Percentiles rank a stretch among this genome's conserved stretches.
Evolutionary conservation across 1,139 yeast genomes (phyloP).

Genomic region (Neolecta irregularis): DNA sequence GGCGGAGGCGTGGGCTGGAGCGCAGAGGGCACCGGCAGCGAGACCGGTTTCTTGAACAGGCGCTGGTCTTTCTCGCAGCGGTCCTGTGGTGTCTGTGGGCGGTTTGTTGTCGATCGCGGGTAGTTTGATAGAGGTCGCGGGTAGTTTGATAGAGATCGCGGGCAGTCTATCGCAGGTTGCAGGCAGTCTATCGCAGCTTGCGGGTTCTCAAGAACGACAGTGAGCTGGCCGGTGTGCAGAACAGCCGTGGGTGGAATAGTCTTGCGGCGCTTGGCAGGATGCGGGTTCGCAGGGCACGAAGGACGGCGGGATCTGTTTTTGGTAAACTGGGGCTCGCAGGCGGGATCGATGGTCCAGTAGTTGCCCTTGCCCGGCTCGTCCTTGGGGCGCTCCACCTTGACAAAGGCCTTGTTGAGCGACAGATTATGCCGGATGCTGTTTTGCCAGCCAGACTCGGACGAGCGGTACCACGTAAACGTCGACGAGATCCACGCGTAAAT

Average conservation of each 20-base stretch:
- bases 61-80: no score
- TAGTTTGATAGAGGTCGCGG: no score
- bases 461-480: conserved; percentile 68
- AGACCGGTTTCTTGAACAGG: neutral
- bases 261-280: neutral
- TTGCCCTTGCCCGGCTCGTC: conserved; percentile 84
- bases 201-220: neutral
- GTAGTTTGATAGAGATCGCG: no score
- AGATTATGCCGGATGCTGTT: conserved; percentile 78
- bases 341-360: conserved; percentile 82
- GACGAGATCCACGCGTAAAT: conserved; percentile 87
- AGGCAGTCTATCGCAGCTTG: no score
- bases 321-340: conserved; percentile 68
- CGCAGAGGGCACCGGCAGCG: no score
- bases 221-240: neutral
- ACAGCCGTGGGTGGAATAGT: neutral
- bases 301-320: conserved; percentile 31
- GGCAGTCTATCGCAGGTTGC: no score
- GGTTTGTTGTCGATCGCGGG: no score
- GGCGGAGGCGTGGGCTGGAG: no score
- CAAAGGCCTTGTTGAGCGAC: conserved; percentile 71
- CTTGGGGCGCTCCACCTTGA: conserved; percentile 80
- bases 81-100: no score
- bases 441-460: conserved; percentile 88
- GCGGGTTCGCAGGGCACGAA: neutral